A percentile compares a stretch with the other conserved stretches of the same genome.
Conservation (phyloP, 169 alveolate species). For the Cryptosporidium viatorum region DNA sequence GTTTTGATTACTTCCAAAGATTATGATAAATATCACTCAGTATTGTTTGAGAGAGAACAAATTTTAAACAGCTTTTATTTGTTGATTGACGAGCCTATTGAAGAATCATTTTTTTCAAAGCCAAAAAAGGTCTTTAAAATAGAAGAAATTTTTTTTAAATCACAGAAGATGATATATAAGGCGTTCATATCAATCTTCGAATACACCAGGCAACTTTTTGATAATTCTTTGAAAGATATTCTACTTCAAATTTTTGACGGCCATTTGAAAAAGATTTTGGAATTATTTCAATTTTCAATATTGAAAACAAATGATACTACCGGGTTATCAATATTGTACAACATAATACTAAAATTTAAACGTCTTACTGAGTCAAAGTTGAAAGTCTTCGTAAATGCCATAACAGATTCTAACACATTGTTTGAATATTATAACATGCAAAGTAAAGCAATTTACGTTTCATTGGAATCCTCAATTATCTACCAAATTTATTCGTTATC, state of each 20-base stretch:
- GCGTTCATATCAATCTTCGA: constrained; percentile 24
- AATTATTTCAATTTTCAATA: background rate
- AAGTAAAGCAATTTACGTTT: constrained; percentile 1
- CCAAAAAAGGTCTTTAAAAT: background rate
- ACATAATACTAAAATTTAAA: constrained; percentile 9
- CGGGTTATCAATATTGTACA: constrained; percentile 17
- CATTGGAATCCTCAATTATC: constrained; percentile 16
- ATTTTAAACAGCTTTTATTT: constrained; percentile 37
- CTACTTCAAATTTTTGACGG: background rate
- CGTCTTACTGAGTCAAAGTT: constrained; percentile 5
- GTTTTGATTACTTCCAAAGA: constrained; percentile 31
- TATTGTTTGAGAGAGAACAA: constrained; percentile 26
- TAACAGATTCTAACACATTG: constrained; percentile 7
- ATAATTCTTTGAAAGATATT: background rate
- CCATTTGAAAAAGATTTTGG: background rate
- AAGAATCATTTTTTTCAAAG: background rate
- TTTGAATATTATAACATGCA: constrained; percentile 12
- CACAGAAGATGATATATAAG: constrained; percentile 47
- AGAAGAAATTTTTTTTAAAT: constrained; percentile 41
- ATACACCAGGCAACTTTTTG: constrained; percentile 16
- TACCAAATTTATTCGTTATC: background rate
- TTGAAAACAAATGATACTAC: constrained; percentile 36
- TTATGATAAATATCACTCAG: constrained; percentile 18
- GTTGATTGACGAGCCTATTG: background rate
- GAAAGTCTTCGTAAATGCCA: constrained; percentile 1